Base-by-base conservation (phyloP, 2,329 filamentous ascomycete genomes). In the Cladosporium sp. region DNA sequence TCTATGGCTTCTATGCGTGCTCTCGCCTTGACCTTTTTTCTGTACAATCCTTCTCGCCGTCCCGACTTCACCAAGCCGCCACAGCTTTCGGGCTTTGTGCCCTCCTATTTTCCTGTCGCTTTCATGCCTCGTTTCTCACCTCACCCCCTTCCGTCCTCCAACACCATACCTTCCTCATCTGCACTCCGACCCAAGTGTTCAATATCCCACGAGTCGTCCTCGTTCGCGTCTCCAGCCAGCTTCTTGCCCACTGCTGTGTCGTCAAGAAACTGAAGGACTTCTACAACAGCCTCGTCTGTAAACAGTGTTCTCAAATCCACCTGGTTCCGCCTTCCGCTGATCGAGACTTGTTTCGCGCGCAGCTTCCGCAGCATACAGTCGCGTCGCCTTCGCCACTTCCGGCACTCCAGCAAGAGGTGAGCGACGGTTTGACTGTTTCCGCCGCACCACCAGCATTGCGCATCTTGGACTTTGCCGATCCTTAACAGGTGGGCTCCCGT, bases 401-500 rank as follows among this genome's bases (percentile, higher is more conserved):
- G n/a, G n/a, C n/a, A n/a, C n/a, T n/a, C n/a, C n/a, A n/a, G n/a
- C n/a, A n/a, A n/a, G n/a, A n/a, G n/a, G n/a, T n/a, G n/a, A n/a
- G n/a, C n/a, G n/a, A n/a, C n/a, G n/a, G n/a, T n/a, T n/a, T n/a
- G n/a, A n/a, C n/a, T n/a, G n/a, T n/a, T n/a, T n/a, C n/a, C n/a
- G n/a, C n/a, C n/a, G n/a, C n/a, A n/a, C n/a, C n/a, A n/a, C n/a
- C n/a, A n/a, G n/a, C n/a, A n/a, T n/a, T n/a, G n/a, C n/a, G n/a
- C n/a, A n/a, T n/a, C n/a, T n/a, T n/a, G n/a, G n/a, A n/a, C 32
- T 15, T 47, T 34, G 30, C 15, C 36, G 12, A 37, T 47, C 36
- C 43, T 34, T 9, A 47, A n/a, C 22, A 47, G 43, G 15, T 47
- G 43, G 7, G 18, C 19, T 34, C 43, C 19, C 3, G 43, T 47